Base-by-base conservation (phyloP, 768 basidiomycete genomes). In the Tubosaeta sp. region DNA sequence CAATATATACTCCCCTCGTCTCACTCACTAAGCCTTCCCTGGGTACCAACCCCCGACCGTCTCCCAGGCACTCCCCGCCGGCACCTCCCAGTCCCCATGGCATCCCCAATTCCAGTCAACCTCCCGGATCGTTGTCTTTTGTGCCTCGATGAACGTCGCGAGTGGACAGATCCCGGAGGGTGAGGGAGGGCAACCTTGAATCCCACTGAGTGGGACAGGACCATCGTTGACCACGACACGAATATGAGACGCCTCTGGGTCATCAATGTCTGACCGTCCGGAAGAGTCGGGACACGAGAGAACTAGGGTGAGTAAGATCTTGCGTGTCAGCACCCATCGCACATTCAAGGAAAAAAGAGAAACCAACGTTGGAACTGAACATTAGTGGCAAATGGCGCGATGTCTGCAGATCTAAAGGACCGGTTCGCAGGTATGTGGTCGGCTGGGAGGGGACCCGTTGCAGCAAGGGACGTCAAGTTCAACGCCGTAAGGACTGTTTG, bases 161-260 rank as follows among this genome's bases (percentile, higher is more conserved):
- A 95, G 71, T 3, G 84, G 76, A 57, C 93, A 97, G 71, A 91
- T 75, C 8, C 93, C 93, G 3, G 67, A 62, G 1, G 57, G 8
- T 6, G 62, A 65, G 49, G 90, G 81, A 0, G 81, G 82, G 60
- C 92, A 95, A 6, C 87, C 89, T 13, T 74, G 75, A 56, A 95
- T 79, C 10, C 86, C 83, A 0, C 84, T 88, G 19, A 95, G 77
- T 5, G 93, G 92, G 0, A 83, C 83, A 2, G 89, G 85, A 0
- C 84, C 93, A 61, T 97, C 93, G 70, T 95, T 95, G 66, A 95
- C 79, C 56, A 95, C 83, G 59, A 93, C 74, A 4, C 92, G 83
- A 55, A 95, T 88, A 57, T 91, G 83, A 3, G 58, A 12, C 71
- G 76, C 29, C 12, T 56, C 70, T 70, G 19, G 6, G 76, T 72